Percentiles rank a stretch among this genome's conserved stretches.
phyloP scores from a whole-genome alignment of 2,329 filamentous ascomycete genomes.

The Trichoderma citrinoviride region DNA sequence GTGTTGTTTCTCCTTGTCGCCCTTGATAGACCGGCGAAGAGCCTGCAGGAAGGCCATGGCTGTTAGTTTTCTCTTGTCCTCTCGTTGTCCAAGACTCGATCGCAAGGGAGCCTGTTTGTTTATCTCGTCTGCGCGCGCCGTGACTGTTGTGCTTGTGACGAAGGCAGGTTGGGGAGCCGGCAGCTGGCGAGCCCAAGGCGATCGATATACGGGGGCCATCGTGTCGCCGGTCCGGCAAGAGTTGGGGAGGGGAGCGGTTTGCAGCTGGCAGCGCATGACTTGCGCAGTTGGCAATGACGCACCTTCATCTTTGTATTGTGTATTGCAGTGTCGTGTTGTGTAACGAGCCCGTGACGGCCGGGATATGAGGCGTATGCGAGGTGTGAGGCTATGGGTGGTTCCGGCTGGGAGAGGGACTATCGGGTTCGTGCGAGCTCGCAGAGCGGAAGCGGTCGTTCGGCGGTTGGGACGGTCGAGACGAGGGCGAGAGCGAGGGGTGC shows the following conservation, averaged over 20 bases:
- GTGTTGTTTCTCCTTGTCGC: slow-evolving; percentile 75
- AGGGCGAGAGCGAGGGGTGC: background rate
- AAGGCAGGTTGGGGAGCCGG: background rate
- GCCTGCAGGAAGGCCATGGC: slow-evolving; percentile 56
- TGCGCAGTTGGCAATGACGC: slow-evolving; percentile 29
- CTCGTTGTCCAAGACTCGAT: slow-evolving; percentile 10
- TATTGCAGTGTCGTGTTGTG: slow-evolving; percentile 23
- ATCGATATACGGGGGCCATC: slow-evolving; percentile 10
- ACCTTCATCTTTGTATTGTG: slow-evolving; percentile 36
- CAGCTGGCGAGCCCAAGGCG: slow-evolving; percentile 7
- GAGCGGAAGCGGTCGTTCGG: background rate
- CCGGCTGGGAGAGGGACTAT: background rate
- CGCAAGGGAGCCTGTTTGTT: slow-evolving; percentile 7
- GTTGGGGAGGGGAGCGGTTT: slow-evolving; percentile 23
- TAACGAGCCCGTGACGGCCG: slow-evolving; percentile 24
- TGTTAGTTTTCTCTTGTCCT: slow-evolving; percentile 37
- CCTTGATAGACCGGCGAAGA: slow-evolving; percentile 85
- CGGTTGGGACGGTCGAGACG: background rate
- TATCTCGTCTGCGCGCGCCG: background rate
- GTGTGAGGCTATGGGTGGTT: background rate
- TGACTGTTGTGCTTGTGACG: background rate
- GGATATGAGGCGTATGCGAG: background rate
- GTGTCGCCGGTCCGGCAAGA: slow-evolving; percentile 13
- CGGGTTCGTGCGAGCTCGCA: background rate
- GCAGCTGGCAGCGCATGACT: slow-evolving; percentile 24